These are phyloP conservation scores for Domatiomyces globalis DNA, from an alignment of 2,329 filamentous ascomycete genomes.

Conservation along the genomic window DNA sequence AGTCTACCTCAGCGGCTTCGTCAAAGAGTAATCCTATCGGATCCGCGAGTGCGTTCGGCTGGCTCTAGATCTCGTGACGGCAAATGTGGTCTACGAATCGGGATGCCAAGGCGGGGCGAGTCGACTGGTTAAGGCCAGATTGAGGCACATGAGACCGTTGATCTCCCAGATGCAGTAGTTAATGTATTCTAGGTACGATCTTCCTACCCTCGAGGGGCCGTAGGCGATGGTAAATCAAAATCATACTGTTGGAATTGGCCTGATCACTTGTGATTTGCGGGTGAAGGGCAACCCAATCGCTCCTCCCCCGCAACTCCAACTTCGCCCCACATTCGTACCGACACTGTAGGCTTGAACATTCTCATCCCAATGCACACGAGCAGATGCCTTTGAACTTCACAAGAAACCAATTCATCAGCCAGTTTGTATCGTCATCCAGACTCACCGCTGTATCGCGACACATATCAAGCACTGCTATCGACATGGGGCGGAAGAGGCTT, in stretches of 20 bases:
- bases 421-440: neutral
- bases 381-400: neutral
- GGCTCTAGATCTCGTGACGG: conserved; percentile 39
- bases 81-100: neutral
- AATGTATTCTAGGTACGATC: neutral
- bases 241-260: neutral
- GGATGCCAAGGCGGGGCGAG: neutral
- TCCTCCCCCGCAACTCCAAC: neutral
- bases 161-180: neutral
- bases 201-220: neutral
- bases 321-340: neutral
- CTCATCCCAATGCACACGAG: neutral
- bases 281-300: neutral
- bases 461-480: neutral
- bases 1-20: conserved; percentile 13
- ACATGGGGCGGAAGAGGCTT: neutral
- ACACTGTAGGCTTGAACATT: neutral
- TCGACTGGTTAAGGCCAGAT: neutral
- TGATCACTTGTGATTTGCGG: neutral
- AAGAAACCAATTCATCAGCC: neutral
- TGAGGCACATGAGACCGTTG: neutral
- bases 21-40: conserved; percentile 65
- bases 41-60: conserved; percentile 84
- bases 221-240: neutral
- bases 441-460: neutral